A percentile compares a stretch with the other conserved stretches of the same genome.
phyloP scores from a whole-genome alignment of 345 rosid species.

The Citrus glauca region DNA sequence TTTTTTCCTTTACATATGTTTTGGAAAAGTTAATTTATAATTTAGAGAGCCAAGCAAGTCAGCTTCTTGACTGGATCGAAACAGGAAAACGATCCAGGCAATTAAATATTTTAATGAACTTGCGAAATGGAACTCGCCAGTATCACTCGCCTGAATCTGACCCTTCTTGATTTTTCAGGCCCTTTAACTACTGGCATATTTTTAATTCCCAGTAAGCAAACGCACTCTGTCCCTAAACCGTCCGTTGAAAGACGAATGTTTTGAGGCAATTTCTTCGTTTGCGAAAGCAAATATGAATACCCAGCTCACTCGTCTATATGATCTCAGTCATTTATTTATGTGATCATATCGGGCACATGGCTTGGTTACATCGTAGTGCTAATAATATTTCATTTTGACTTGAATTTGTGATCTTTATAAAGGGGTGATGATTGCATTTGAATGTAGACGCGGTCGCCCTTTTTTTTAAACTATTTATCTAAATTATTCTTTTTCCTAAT shows the following conservation, averaged over 20 bases:
- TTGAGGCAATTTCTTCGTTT: conserved; percentile 65
- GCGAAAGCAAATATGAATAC: conserved; percentile 22
- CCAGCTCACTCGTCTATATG: conserved; percentile 32
- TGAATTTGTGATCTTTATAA: too few species aligned
- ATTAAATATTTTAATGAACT: conserved; percentile 11
- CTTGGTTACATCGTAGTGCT: not conserved
- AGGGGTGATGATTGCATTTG: too few species aligned
- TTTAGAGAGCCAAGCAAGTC: conserved; percentile 30
- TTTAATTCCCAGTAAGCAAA: conserved; percentile 22
- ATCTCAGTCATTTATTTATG: not conserved
- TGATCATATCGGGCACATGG: conserved; percentile 38
- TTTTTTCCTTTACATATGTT: not conserved
- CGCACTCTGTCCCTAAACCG: conserved; percentile 53
- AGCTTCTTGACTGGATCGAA: conserved; percentile 46
- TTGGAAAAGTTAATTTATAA: too few species aligned
- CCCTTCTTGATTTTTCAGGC: conserved; percentile 33
- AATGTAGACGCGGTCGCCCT: too few species aligned
- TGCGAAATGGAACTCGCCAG: conserved; percentile 30
- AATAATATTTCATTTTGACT: too few species aligned
- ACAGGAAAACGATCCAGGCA: conserved; percentile 11
- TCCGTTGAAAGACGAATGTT: conserved; percentile 17
- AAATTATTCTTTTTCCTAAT: too few species aligned
- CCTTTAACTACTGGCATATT: conserved; percentile 41
- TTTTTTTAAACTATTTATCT: too few species aligned
- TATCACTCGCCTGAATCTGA: conserved; percentile 53